phyloP scores from a whole-genome alignment of 2,329 filamentous ascomycete genomes.

The Colletotrichum lupini region DNA sequence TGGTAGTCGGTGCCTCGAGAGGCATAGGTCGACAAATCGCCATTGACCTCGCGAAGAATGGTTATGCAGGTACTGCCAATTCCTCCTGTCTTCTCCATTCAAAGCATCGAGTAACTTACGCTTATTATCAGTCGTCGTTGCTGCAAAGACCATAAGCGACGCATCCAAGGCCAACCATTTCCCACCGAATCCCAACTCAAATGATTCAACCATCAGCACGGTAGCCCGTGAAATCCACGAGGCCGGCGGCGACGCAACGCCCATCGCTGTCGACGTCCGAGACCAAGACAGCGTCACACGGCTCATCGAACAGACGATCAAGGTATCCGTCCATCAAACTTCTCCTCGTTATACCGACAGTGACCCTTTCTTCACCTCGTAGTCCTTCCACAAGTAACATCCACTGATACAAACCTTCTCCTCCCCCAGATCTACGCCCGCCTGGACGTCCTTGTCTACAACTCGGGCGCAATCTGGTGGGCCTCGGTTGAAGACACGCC shows the following conservation, averaged over 20 bases:
- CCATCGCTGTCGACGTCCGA: conserved; percentile 78
- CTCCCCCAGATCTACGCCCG: conserved; percentile 62
- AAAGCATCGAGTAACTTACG: not conserved
- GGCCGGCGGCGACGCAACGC: conserved; percentile 71
- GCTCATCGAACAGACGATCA: conserved; percentile 69
- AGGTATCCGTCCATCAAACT: conserved; percentile 41
- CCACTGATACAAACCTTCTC: conserved; percentile 1
- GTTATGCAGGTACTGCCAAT: conserved; percentile 71
- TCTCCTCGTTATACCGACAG: not conserved
- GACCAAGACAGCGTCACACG: conserved; percentile 68
- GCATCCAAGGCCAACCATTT: conserved; percentile 67
- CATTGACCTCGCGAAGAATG: conserved; percentile 77
- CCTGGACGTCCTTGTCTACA: conserved; percentile 83
- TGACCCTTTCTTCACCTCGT: too few relatives aligned
- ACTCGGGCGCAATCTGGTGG: conserved; percentile 90
- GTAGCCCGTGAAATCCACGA: conserved; percentile 79
- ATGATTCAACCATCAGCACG: conserved; percentile 81
- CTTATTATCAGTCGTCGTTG: conserved; percentile 71
- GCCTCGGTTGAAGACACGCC: conserved; percentile 78
- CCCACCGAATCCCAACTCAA: conserved; percentile 81
- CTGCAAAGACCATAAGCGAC: conserved; percentile 80
- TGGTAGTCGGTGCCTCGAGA: conserved; percentile 80
- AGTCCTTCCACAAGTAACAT: not conserved
- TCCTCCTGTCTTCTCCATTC: not conserved
- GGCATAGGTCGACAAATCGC: conserved; percentile 86